A percentile compares a stretch with the other conserved stretches of the same genome.
Conservation (phyloP, 345 rosid species). For the Isatis tinctoria region DNA sequence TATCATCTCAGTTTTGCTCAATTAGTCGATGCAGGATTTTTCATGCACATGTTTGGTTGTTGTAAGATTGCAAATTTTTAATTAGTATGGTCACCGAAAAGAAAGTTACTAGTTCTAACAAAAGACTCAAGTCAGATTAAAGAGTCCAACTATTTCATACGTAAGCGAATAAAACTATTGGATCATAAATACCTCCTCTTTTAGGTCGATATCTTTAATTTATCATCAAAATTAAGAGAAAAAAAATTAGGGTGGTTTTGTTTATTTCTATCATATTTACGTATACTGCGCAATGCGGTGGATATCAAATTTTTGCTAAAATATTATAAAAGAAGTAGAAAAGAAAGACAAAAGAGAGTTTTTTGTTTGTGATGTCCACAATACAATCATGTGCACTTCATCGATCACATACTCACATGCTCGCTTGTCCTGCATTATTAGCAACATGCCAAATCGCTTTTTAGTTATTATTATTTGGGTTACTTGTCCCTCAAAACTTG, state of each 20-base stretch:
- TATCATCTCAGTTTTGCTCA: not conserved
- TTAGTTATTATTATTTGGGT: not conserved
- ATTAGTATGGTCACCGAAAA: not conserved
- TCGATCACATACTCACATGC: constrained; percentile 30
- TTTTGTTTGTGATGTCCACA: constrained; percentile 11
- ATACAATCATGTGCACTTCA: constrained; percentile 28
- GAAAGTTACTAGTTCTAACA: not conserved
- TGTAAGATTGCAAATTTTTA: not conserved
- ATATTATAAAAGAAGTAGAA: constrained; percentile 7
- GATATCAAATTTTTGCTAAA: not conserved
- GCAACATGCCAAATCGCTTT: constrained; percentile 22
- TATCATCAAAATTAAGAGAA: not conserved
- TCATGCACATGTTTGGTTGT: not conserved
- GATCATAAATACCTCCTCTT: no score
- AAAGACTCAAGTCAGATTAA: not conserved
- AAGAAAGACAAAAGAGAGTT: constrained; percentile 23
- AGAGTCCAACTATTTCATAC: not conserved
- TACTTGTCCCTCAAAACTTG: constrained; percentile 10
- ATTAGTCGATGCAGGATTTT: not conserved
- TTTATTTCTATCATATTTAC: not conserved
- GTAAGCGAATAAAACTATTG: no score
- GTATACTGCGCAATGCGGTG: not conserved
- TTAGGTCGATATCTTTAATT: not conserved
- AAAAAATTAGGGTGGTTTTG: not conserved
- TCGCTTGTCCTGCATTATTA: constrained; percentile 23